Evolutionary conservation across 306 rosid genomes (phyloP), one percentile per base, ranked within the genome.

Genomic region (Cucurbita ficifolia): DNA sequence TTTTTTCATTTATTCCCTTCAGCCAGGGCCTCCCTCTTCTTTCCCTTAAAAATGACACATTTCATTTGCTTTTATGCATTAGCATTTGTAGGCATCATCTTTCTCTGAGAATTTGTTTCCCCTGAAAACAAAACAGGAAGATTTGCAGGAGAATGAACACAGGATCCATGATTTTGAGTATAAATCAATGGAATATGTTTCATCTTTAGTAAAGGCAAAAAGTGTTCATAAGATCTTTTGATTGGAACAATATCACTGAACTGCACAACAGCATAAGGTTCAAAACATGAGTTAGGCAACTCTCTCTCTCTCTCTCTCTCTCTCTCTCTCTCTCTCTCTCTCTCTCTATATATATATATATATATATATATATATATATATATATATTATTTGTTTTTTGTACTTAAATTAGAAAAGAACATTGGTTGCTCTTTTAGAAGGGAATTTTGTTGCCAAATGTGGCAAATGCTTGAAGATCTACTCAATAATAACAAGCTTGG

Each of bases 211-310:
- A 33, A 74, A 42, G 55, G 35, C 51, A 29, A 73, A 36, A 73
- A 57, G 57, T 69, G 74, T 69, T 33, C 75, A 14, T 72, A 52
- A 72, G 24, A 53, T 72, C 74, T 70, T 8, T 50, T 14, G 40
- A 53, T 36, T 72, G 63, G 63, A 72, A 72, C 64, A 72, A 52
- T 52, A 72, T 72, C 76, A 53, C 36, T 52, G 45, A 18, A 35
- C 76, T 53, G 63, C 64, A 38, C 53, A 53, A 72, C 50, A 54
- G 50, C 76, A 72, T 72, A 72, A 35, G 60, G 58, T 71, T 71
- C 75, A 71, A 35, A 50, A 52, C 35, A 38, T 35, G 13, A 46
- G 74, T 70, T 70, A 48, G 74, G 74, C 43, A 29, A 16, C 17
- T 21, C 22, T 21, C 19, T 39, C 73, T 39, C 51, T 63, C 10